Conservation (phyloP, 176 grass and related monocot genomes). For the Oryza glaberrima region DNA sequence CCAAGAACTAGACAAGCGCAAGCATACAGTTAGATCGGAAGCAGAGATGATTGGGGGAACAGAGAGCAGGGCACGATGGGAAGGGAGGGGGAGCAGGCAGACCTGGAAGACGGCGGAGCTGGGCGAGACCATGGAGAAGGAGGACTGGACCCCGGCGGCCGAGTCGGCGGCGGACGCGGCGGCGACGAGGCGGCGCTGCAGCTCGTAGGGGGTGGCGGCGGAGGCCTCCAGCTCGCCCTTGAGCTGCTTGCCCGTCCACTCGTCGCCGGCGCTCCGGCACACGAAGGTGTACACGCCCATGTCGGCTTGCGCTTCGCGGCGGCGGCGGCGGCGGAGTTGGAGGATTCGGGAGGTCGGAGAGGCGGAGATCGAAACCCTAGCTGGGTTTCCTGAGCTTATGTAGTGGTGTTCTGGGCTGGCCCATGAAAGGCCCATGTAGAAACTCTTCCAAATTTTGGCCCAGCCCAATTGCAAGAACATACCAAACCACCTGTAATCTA, state of each 20-base stretch:
- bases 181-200: slow-evolving; percentile 76
- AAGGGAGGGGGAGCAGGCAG: too few relatives aligned
- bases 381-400: slow-evolving; percentile 20
- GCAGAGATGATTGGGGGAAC: background rate
- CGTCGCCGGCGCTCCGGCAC: slow-evolving; percentile 66
- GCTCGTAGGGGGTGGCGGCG: slow-evolving; percentile 63
- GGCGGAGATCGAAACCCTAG: slow-evolving; percentile 50
- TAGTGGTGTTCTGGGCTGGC: background rate
- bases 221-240: slow-evolving; percentile 68
- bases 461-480: background rate
- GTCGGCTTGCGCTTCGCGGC: background rate
- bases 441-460: background rate
- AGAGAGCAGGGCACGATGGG: background rate
- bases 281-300: slow-evolving; percentile 99
- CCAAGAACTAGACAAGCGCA: too few relatives aligned
- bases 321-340: slow-evolving; percentile 22
- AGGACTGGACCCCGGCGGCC: slow-evolving; percentile 73
- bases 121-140: slow-evolving; percentile 86
- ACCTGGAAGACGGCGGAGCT: slow-evolving; percentile 92
- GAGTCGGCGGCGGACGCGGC: slow-evolving; percentile 56
- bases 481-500: too few relatives aligned
- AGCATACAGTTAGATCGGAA: background rate
- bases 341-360: background rate
- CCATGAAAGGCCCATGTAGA: background rate
- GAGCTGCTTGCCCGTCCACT: slow-evolving; percentile 92